Evolutionary conservation across 2,329 filamentous ascomycete genomes (phyloP).

Genomic region (Dryadomyces quercivorus): DNA sequence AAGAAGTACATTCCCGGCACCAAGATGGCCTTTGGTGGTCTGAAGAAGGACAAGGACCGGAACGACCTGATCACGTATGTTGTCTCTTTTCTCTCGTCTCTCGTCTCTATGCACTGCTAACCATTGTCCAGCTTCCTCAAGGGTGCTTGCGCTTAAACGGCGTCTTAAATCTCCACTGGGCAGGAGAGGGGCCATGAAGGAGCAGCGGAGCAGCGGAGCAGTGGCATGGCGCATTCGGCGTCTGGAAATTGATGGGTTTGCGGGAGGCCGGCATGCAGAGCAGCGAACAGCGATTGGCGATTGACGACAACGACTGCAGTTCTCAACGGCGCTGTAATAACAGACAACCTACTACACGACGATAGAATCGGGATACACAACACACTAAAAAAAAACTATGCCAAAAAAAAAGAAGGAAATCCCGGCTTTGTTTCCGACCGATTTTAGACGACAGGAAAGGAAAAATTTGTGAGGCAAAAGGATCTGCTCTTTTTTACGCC

Average conservation of each 20-base stretch:
- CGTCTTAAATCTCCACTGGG: neutral
- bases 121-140: conserved; percentile 47
- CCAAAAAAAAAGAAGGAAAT: neutral
- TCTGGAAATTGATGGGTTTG: neutral
- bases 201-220: neutral
- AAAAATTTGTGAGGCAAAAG: neutral
- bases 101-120: neutral
- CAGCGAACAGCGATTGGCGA: neutral
- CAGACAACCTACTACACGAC: neutral
- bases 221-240: neutral
- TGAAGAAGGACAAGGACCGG: conserved; percentile 99
- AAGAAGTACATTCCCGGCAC: conserved; percentile 99
- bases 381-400: neutral
- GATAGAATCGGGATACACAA: neutral
- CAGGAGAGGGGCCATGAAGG: neutral
- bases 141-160: conserved; percentile 50
- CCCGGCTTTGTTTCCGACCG: neutral
- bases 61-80: conserved; percentile 96
- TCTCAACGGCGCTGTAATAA: neutral
- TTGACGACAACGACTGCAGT: neutral
- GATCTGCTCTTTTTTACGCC: neutral
- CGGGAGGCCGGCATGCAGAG: neutral
- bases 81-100: neutral
- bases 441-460: neutral
- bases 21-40: conserved; percentile 99